phyloP scores from a whole-genome alignment of 805 yeast genomes.

The Spathaspora boniae region DNA sequence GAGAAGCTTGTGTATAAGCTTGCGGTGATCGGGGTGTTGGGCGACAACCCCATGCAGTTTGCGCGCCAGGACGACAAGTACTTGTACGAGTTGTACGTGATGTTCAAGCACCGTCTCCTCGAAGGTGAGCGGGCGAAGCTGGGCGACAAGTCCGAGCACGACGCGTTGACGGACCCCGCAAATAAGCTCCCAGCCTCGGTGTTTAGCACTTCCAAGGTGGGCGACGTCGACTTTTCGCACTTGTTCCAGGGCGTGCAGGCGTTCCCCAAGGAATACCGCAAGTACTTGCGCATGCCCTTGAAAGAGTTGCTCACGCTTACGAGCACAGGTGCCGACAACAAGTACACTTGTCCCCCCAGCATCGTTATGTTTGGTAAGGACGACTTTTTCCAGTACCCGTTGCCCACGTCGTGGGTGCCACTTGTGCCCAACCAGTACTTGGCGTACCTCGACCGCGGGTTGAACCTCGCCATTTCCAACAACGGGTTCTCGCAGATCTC shows the following conservation, averaged over 20 bases:
- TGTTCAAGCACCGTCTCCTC: conserved; percentile 27
- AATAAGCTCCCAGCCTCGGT: conserved; percentile 3
- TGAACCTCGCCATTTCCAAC: conserved; percentile 23
- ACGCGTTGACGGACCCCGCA: neutral
- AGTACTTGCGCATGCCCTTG: conserved; percentile 20
- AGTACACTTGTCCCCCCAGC: conserved; percentile 23
- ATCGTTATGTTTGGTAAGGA: conserved; percentile 20
- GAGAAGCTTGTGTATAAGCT: conserved; percentile 33
- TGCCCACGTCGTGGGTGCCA: conserved; percentile 41
- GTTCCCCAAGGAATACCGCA: conserved; percentile 17
- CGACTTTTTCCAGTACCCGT: conserved; percentile 23
- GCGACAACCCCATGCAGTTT: conserved; percentile 26
- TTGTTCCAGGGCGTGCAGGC: neutral
- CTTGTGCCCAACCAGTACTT: conserved; percentile 25
- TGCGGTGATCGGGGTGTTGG: conserved; percentile 33
- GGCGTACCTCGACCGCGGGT: conserved; percentile 18
- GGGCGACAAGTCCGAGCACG: conserved; percentile 5
- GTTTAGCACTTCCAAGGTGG: conserved; percentile 9
- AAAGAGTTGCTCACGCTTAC: conserved; percentile 21
- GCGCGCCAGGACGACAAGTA: conserved; percentile 23
- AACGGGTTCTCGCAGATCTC: conserved; percentile 29
- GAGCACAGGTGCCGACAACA: conserved; percentile 17
- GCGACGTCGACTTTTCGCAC: conserved; percentile 15
- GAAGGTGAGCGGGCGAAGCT: conserved; percentile 8
- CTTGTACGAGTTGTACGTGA: conserved; percentile 27